Evolutionary conservation across 306 rosid genomes (phyloP), one percentile per base, ranked within the genome.

Genomic region (Glycine latifolia): DNA sequence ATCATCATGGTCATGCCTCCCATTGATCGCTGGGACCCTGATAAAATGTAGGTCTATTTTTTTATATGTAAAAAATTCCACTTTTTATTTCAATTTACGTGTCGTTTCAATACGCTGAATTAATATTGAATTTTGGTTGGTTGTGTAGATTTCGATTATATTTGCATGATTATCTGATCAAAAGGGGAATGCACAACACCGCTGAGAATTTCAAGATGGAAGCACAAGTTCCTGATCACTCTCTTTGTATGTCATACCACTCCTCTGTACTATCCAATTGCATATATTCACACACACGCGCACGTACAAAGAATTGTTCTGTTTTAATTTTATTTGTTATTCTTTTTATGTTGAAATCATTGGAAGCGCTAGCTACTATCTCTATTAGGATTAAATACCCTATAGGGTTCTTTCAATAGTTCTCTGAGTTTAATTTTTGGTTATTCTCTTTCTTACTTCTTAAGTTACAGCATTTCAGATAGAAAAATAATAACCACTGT

Each of bases 81-180:
- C 5, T 48, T 50, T 49, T 11, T n/a, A 26, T 26, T 26, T 26
- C 31, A 9, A 7, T 56, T 17, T 56, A 11, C 6, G 17, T 52
- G 8, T 37, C 2, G 3, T 5, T 63, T 13, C 14, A 63, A 10
- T 63, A 5, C 9, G 10, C 0, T 12, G 41, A 3, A 14, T 49
- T 59, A 0, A n/a, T 71, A 61, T 65, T 8, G 26, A 43, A 13
- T 78, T 73, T 52, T 3, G 3, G 41, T 37, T 3, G 3, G 2
- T 10, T 71, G 10, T 43, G 2, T 81, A 91, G 95, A 52, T 48
- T 91, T 79, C 53, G 15, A 17, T 2, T 70, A 6, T 91, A 81
- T 76, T 0, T 91, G 78, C 82, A 83, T 73, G 93, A 91, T 69
- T 89, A 91, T 39, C 15, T 89, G 91, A 41, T 79, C 71, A 89